Evolutionary conservation across 495 filamentous ascomycete genomes (phyloP).

Genomic region (Xanthoparmelia taractica): DNA sequence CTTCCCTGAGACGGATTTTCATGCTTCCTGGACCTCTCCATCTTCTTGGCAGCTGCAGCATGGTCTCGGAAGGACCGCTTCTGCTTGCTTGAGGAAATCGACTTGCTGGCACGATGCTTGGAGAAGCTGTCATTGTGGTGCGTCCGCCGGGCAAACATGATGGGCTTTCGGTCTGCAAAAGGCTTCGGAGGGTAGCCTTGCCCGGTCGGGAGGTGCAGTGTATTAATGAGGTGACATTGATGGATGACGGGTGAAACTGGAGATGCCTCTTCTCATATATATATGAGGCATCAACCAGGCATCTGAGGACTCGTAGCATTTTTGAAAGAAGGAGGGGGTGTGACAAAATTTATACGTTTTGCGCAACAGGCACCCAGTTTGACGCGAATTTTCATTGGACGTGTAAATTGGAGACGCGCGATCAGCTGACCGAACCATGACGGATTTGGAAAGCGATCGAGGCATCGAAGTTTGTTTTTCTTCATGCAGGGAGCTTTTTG

Average conservation of each 20-base stretch:
- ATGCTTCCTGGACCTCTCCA: slow-evolving; percentile 28
- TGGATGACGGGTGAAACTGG: slow-evolving; percentile 1
- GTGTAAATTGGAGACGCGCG: slow-evolving; percentile 12
- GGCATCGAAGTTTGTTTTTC: slow-evolving; percentile 5
- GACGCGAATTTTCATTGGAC: slow-evolving; percentile 16
- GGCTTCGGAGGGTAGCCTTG: slow-evolving; percentile 13
- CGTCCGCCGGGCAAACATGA: slow-evolving; percentile 24
- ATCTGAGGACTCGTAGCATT: slow-evolving; percentile 14
- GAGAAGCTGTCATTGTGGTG: slow-evolving; percentile 38
- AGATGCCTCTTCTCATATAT: slow-evolving; percentile 16
- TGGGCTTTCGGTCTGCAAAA: slow-evolving; percentile 8
- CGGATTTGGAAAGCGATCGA: slow-evolving; percentile 2
- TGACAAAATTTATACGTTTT: slow-evolving; percentile 15
- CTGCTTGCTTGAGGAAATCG: slow-evolving; percentile 27
- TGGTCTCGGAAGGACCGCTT: slow-evolving; percentile 31
- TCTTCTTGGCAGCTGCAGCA: slow-evolving; percentile 27
- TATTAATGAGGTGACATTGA: slow-evolving; percentile 12
- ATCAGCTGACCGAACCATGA: slow-evolving; percentile 20
- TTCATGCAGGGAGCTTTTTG: slow-evolving; percentile 6
- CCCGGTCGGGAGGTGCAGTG: slow-evolving; percentile 9
- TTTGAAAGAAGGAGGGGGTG: slow-evolving; percentile 10
- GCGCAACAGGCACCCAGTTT: slow-evolving; percentile 15
- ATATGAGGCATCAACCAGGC: slow-evolving; percentile 21
- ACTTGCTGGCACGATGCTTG: slow-evolving; percentile 43
- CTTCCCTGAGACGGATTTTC: slow-evolving; percentile 32